Conservation (phyloP, 768 basidiomycete species). For the Cystobasidium tubakii region DNA sequence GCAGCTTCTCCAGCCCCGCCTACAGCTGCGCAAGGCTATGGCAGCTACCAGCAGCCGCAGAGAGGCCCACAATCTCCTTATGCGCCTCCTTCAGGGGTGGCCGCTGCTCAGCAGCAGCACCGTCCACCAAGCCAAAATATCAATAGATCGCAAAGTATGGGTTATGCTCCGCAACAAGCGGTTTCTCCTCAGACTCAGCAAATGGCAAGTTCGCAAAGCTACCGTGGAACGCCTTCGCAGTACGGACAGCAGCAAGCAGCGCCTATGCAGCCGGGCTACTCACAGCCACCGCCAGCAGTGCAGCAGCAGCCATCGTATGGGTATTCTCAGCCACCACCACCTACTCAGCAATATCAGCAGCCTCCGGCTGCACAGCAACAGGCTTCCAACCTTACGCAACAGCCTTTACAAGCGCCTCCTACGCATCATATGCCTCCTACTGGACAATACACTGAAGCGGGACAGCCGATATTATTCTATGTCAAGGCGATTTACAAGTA, state of each 20-base stretch:
- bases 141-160: slow-evolving; percentile 41
- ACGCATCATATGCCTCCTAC: slow-evolving; percentile 56
- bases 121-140: slow-evolving; percentile 15
- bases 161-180: slow-evolving; percentile 35
- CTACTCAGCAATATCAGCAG: slow-evolving; percentile 39
- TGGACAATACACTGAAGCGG: slow-evolving; percentile 73
- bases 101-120: slow-evolving; percentile 39
- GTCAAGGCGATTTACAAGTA: slow-evolving; percentile 90
- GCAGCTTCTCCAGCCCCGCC: slow-evolving; percentile 14
- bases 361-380: slow-evolving; percentile 35
- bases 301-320: slow-evolving; percentile 12
- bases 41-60: slow-evolving; percentile 26
- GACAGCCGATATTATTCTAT: slow-evolving; percentile 76
- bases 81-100: slow-evolving; percentile 32
- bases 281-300: background rate
- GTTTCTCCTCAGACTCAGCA: slow-evolving; percentile 42
- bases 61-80: slow-evolving; percentile 10
- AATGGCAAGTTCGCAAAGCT: slow-evolving; percentile 11
- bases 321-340: slow-evolving; percentile 34
- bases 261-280: slow-evolving; percentile 5
- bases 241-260: slow-evolving; percentile 33
- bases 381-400: slow-evolving; percentile 20
- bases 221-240: slow-evolving; percentile 13
- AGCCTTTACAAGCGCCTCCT: slow-evolving; percentile 47
- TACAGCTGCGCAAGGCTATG: background rate